Evolutionary conservation across 495 filamentous ascomycete genomes (phyloP).

Genomic region (Talaromyces adpressus): DNA sequence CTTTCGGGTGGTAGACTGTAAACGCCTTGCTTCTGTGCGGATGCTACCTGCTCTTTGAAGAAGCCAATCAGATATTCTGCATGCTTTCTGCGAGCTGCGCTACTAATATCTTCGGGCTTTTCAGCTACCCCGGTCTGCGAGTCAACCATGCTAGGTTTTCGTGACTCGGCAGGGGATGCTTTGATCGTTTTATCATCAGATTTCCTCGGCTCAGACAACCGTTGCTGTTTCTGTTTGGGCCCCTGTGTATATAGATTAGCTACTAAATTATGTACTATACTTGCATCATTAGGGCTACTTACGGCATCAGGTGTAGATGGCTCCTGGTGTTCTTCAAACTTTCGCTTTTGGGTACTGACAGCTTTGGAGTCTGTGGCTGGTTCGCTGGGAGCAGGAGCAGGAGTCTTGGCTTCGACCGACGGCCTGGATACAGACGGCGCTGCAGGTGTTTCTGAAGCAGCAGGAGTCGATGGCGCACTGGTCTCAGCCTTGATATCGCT

Average conservation of each 20-base stretch:
- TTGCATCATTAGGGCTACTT: slow-evolving; percentile 10
- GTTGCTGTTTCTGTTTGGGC: slow-evolving; percentile 36
- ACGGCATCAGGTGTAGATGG: slow-evolving; percentile 23
- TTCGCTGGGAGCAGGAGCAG: slow-evolving; percentile 21
- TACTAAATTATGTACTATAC: not conserved
- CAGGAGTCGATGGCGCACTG: slow-evolving; percentile 23
- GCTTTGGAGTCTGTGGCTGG: slow-evolving; percentile 26
- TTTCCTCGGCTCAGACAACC: slow-evolving; percentile 18
- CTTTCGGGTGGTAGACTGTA: slow-evolving; percentile 48
- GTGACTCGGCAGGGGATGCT: slow-evolving; percentile 16
- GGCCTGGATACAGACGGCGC: slow-evolving; percentile 10
- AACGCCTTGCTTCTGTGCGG: slow-evolving; percentile 39
- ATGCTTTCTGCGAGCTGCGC: slow-evolving; percentile 40
- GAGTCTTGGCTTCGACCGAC: slow-evolving; percentile 16
- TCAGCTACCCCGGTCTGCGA: slow-evolving; percentile 20
- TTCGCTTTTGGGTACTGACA: slow-evolving; percentile 36
- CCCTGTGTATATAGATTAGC: slow-evolving; percentile 20
- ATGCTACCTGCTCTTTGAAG: slow-evolving; percentile 46
- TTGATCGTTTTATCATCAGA: slow-evolving; percentile 11
- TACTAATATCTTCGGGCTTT: slow-evolving; percentile 36
- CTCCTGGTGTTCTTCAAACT: slow-evolving; percentile 34
- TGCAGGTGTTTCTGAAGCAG: slow-evolving; percentile 12
- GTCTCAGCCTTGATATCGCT: slow-evolving; percentile 28
- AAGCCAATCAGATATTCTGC: slow-evolving; percentile 45
- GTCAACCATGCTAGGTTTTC: slow-evolving; percentile 28